Base-by-base conservation (phyloP, 2,329 filamentous ascomycete genomes). In the Apiospora sp. region DNA sequence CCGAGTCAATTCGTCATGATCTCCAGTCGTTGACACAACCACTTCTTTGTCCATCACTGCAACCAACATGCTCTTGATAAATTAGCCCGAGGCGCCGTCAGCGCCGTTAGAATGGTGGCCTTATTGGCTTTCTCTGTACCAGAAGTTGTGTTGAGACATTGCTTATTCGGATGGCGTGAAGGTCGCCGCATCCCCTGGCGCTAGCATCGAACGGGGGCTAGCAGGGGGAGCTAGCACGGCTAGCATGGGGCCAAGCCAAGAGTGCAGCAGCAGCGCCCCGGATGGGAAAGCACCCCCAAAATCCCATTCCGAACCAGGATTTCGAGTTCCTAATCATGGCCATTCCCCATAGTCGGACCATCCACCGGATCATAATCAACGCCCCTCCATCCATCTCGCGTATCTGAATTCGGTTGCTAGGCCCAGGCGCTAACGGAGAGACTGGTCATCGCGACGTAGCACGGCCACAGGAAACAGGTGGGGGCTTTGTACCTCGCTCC, bases 391-490 rank as follows among this genome's bases (percentile, higher is more conserved):
- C 27, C 30, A 10, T 19, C 54, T 61, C 30, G 54, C 30, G 12
- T 61, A 61, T 61, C 30, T 61, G 19, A 19, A 4, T 37, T 3
- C 7, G 30, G 16, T 22, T 30, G 19, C 30, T 61, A 37, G 54
- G 19, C 4, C 49, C 54, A 3, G 2, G 27, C 54, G 30, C 54
- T 61, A 61, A 22, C 19, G 19, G 8, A 61, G 54, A 61, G 54
- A n/a, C 54, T 61, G 54, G 54, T 37, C 54, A 61, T 61, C 16
- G 27, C 54, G 30, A 61, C 54, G 24, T 24, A 43, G 27, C 5
- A 24, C 67, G 69, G 67, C 69, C 27, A 46, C 51, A 68, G 64
- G 69, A 34, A 41, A 69, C 58, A 46, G 68, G 46, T 71, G 48
- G 24, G 41, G 44, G 19, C 27, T 14, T 14, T 19, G 14, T 8